Evolutionary conservation across 2,329 filamentous ascomycete species (phyloP).

Genomic region (Podosphaera fusca): DNA sequence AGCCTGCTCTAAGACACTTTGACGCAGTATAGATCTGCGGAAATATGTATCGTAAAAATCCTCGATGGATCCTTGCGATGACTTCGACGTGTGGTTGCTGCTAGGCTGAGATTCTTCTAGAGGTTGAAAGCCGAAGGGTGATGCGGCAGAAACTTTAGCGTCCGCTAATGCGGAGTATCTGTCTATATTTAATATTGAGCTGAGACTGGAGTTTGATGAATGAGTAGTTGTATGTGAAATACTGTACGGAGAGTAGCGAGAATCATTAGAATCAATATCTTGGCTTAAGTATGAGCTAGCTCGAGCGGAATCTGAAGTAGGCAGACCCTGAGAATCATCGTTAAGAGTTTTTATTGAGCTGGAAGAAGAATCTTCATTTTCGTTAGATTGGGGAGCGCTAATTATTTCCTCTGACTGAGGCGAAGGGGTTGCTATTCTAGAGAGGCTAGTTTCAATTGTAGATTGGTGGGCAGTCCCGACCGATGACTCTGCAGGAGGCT

Average conservation of each 20-base stretch:
- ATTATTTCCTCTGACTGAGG: not conserved
- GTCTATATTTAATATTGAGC: not conserved
- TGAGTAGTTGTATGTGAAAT: not conserved
- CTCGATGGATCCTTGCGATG: slow-evolving; percentile 5
- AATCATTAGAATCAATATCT: not conserved
- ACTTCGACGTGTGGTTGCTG: slow-evolving; percentile 3
- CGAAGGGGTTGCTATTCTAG: not conserved
- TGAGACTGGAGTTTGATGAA: not conserved
- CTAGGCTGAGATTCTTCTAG: not conserved
- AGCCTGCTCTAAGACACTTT: not conserved
- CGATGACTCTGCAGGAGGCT: not conserved
- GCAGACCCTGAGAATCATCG: not conserved
- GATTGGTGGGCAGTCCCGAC: not conserved
- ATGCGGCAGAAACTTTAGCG: too few relatives aligned
- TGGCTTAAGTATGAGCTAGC: not conserved
- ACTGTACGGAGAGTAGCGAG: not conserved
- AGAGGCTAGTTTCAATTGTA: not conserved
- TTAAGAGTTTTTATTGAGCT: not conserved
- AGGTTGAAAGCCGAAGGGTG: not conserved
- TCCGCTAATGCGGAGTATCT: not conserved
- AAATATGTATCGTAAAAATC: slow-evolving; percentile 12
- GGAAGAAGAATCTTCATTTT: not conserved
- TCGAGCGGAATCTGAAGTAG: not conserved
- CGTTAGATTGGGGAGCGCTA: not conserved
- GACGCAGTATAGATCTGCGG: slow-evolving; percentile 4